Base-by-base conservation (phyloP, 306 rosid species). In the Medicago truncatula region DNA sequence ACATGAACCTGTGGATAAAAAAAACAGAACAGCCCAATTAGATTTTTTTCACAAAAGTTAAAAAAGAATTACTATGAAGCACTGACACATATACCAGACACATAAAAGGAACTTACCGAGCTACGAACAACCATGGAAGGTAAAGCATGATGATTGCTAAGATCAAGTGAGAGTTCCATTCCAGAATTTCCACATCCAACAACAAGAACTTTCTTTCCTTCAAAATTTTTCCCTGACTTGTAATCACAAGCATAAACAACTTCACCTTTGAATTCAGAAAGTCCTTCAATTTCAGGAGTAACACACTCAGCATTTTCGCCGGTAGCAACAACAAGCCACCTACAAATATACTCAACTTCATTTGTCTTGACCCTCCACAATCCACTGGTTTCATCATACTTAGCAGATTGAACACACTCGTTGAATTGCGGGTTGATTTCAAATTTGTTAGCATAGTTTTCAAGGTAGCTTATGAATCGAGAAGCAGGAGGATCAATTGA, bases 171-270 rank as follows among this genome's bases (percentile, higher is more conserved):
- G 34, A 95, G 76, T 53, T 92, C 98, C 98, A 94, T 94, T 43
- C 98, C 98, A 0, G 98, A 94, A 75, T 94, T 94, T 0, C 98
- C 98, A 46, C 98, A 94, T 0, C 98, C 98, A 21, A 94, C 97
- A 20, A 92, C 96, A 0, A 95, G 88, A 1, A 95, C 96, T 50
- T 89, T 88, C 90, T 92, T 89, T 52, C 98, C 96, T 56, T 70
- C 78, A 79, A 80, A 95, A 2, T 31, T 74, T 38, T 92, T 86
- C 57, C 98, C 97, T 31, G 98, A 92, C 84, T 90, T 95, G 71
- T 95, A 95, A 9, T 92, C 86, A 75, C 83, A 85, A 28, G 86
- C 97, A 75, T 92, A 95, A 21, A 84, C 69, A 36, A 90, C 82
- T 15, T 95, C 86, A 34, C 96, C 97, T 73, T 84, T 50, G 53